phyloP scores from a whole-genome alignment of 2,329 filamentous ascomycete genomes.

The Orbilia oligospora region DNA sequence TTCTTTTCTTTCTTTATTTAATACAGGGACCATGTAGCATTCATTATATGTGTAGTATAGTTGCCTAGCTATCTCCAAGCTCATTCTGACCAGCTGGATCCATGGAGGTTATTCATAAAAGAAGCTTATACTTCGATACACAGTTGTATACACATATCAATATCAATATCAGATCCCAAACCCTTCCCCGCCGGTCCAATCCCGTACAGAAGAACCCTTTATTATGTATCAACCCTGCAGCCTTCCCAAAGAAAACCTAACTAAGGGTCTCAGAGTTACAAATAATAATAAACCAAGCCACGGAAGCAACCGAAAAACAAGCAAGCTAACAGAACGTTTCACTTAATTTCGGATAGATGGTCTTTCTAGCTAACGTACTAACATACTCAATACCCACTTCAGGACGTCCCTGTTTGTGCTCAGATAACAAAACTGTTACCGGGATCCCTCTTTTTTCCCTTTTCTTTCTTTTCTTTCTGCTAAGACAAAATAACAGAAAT shows the following conservation, averaged over 20 bases:
- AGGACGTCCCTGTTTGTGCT: neutral
- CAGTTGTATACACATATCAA: no score
- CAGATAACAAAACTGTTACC: conserved; percentile 15
- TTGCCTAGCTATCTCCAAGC: neutral
- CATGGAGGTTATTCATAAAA: no score
- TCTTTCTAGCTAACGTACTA: neutral
- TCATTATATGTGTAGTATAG: neutral
- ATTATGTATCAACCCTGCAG: neutral
- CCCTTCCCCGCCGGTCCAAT: no score
- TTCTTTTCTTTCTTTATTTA: neutral
- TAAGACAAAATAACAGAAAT: neutral
- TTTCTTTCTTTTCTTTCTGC: neutral
- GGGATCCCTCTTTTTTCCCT: no score
- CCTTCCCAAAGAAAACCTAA: neutral
- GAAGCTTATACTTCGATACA: no score
- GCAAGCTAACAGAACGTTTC: conserved; percentile 20
- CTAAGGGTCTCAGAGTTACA: conserved; percentile 20
- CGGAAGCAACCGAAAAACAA: conserved; percentile 38
- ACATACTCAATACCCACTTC: neutral
- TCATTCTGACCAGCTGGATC: no score
- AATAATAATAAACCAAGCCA: conserved; percentile 46
- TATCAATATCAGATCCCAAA: conserved; percentile 9
- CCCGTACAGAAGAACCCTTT: neutral
- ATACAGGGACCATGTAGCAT: no score
- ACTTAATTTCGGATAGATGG: conserved; percentile 23